Evolutionary conservation across 257 asterid species (phyloP), one percentile per base, ranked within the genome.

Genomic region (Solanum pennellii): DNA sequence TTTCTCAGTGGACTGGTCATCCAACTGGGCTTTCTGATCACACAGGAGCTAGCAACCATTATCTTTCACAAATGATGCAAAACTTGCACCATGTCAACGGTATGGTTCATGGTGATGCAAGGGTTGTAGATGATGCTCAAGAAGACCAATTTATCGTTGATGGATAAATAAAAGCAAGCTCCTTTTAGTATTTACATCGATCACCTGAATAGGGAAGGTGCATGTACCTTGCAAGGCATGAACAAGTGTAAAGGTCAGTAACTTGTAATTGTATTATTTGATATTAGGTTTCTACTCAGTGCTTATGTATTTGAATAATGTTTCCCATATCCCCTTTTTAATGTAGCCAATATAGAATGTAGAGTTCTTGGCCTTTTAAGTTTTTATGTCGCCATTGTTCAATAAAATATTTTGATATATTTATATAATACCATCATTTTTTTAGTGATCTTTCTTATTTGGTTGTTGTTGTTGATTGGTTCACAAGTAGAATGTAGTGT

Each of bases 81-180:
- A 97, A 93, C 86, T 90, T 97, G 94, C 97, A 95, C 88, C 98
- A 96, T 86, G 94, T 92, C 25, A 94, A 91, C 68, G 94, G 93
- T 23, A 91, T 96, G 94, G 97, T 93, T 83, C 97, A 95, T 60
- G 99, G 92, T 12, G 98, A 97, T 92, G 88, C 95, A n/a, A 93
- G 96, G 80, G 98, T 96, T 15, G 99, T 93, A 82, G 98, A 92
- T 31, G 98, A 96, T 89, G 91, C 93, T 89, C 99, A 97, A 92
- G 99, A 95, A 89, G 99, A 96, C 86, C 97, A 96, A 93, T 97
- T 97, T 86, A 97, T 97, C 49, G 99, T 97, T 65, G 99, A 97
- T 89, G 99, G 97, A 77, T 95, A 89, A 89, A 72, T 47, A 72
- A 16, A 69, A 85, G 37, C 42, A 47, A 16, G 29, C 68, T 80